phyloP scores from a whole-genome alignment of 1,284 basidiomycete species.

The Naganishia cerealis region DNA sequence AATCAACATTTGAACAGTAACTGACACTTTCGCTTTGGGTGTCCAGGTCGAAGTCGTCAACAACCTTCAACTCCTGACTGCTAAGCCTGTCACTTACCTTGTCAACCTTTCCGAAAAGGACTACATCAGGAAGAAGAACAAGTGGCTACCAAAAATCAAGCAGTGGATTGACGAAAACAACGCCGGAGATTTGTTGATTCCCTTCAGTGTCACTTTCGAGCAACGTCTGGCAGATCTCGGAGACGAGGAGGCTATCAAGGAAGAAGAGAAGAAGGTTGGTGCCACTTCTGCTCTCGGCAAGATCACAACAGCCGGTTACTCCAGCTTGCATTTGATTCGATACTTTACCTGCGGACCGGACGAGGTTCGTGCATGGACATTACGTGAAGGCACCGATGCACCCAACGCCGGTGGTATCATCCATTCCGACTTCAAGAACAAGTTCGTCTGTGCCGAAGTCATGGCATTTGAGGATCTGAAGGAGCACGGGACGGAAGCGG shows the following conservation, averaged over 20 bases:
- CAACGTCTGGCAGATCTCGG: constrained; percentile 75
- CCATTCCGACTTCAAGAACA: constrained; percentile 72
- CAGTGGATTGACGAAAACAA: constrained; percentile 97
- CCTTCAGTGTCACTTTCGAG: constrained; percentile 94
- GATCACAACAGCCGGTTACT: constrained; percentile 89
- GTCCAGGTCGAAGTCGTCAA: constrained; percentile 92
- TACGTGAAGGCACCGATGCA: constrained; percentile 88
- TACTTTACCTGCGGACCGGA: constrained; percentile 97
- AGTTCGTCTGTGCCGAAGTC: constrained; percentile 97
- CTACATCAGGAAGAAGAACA: constrained; percentile 97
- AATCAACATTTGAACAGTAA: constrained; percentile 5
- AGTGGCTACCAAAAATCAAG: constrained; percentile 98
- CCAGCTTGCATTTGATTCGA: constrained; percentile 83
- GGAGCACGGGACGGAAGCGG: constrained; percentile 83
- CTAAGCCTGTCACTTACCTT: constrained; percentile 96
- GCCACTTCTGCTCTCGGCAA: constrained; percentile 70
- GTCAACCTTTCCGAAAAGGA: constrained; percentile 96
- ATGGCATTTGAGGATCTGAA: constrained; percentile 81
- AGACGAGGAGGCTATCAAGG: constrained; percentile 68
- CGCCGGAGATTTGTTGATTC: constrained; percentile 91
- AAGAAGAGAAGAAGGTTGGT: constrained; percentile 70
- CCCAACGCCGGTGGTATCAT: constrained; percentile 98
- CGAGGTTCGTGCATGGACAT: constrained; percentile 98
- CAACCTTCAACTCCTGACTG: constrained; percentile 83
- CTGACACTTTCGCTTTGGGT: constrained; percentile 21